A percentile compares a stretch with the other conserved stretches of the same genome.
These are phyloP conservation scores for Cyberlindnera mrakii DNA, from an alignment of 805 yeast genomes.

Conservation along the genomic window DNA sequence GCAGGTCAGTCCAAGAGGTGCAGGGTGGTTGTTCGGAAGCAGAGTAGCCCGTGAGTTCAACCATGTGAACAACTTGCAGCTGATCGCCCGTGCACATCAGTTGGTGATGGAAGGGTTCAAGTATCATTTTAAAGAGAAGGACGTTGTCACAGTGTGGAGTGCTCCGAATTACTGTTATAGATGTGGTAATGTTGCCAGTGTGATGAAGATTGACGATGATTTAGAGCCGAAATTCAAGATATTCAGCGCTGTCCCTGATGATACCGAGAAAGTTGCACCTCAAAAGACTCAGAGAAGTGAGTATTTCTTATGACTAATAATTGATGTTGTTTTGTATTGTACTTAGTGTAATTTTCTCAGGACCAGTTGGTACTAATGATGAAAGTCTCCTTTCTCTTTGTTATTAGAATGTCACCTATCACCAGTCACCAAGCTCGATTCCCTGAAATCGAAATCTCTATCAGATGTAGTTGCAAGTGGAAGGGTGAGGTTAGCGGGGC, in stretches of 20 bases:
- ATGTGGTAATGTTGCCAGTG: slow-evolving; percentile 98
- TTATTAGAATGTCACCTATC: no score
- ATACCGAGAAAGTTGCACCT: slow-evolving; percentile 31
- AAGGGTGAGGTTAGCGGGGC: no score
- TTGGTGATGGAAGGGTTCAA: slow-evolving; percentile 98
- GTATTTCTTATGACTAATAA: slow-evolving; percentile 22
- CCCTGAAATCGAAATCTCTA: no score
- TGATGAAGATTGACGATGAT: slow-evolving; percentile 89
- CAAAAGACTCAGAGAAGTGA: slow-evolving; percentile 29
- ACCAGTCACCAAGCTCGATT: no score
- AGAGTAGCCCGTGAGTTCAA: slow-evolving; percentile 94
- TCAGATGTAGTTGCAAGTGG: no score
- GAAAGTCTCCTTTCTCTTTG: no score
- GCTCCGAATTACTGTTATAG: slow-evolving; percentile 97
- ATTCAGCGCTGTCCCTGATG: slow-evolving; percentile 93
- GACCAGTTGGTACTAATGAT: no score
- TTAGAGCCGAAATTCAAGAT: slow-evolving; percentile 86
- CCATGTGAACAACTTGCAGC: slow-evolving; percentile 81
- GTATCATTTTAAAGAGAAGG: slow-evolving; percentile 89
- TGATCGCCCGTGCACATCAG: slow-evolving; percentile 96
- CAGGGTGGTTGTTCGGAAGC: slow-evolving; percentile 96
- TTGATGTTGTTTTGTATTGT: background rate
- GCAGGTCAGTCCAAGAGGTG: slow-evolving; percentile 98
- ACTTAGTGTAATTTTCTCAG: no score
- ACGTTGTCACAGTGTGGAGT: slow-evolving; percentile 94